A percentile compares a stretch with the other conserved stretches of the same genome.
Evolutionary conservation across 805 yeast species (phyloP).

Genomic region (Candida arabinofermentans): DNA sequence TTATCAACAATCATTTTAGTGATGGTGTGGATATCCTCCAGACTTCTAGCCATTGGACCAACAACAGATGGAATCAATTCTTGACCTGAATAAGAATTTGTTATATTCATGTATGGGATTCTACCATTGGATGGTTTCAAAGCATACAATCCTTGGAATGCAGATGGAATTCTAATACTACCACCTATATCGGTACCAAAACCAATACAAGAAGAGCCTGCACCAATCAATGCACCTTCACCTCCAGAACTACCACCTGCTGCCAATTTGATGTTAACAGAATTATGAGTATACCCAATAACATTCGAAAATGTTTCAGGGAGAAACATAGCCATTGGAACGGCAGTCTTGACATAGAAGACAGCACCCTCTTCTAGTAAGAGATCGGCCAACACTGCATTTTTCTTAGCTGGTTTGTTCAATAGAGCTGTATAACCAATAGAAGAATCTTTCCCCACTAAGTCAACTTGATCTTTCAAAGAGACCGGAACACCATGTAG

Average conservation of each 20-base stretch:
- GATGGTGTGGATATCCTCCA: conserved; percentile 47
- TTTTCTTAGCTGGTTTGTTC: conserved; percentile 38
- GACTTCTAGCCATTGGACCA: conserved; percentile 51
- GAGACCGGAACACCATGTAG: conserved; percentile 64
- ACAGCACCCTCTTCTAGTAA: conserved; percentile 52
- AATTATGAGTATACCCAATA: conserved; percentile 29
- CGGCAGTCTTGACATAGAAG: conserved; percentile 41
- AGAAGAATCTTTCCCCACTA: conserved; percentile 49
- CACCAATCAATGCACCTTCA: conserved; percentile 28
- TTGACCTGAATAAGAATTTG: conserved; percentile 42
- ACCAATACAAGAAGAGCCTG: conserved; percentile 43
- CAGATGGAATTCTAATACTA: conserved; percentile 53
- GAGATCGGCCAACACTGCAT: conserved; percentile 38
- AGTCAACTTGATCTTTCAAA: conserved; percentile 53
- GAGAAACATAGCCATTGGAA: conserved; percentile 36
- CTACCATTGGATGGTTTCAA: conserved; percentile 44
- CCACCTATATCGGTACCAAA: conserved; percentile 58
- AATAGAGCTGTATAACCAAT: conserved; percentile 43
- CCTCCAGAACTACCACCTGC: conserved; percentile 37
- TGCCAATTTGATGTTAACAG: conserved; percentile 29
- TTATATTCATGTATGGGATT: conserved; percentile 33
- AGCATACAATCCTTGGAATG: conserved; percentile 52
- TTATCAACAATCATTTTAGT: conserved; percentile 32
- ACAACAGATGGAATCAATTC: conserved; percentile 51
- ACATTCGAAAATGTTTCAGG: conserved; percentile 33